A percentile compares a stretch with the other conserved stretches of the same genome.
Conservation (phyloP, 2,329 filamentous ascomycete species). For the Fusarium graminum region DNA sequence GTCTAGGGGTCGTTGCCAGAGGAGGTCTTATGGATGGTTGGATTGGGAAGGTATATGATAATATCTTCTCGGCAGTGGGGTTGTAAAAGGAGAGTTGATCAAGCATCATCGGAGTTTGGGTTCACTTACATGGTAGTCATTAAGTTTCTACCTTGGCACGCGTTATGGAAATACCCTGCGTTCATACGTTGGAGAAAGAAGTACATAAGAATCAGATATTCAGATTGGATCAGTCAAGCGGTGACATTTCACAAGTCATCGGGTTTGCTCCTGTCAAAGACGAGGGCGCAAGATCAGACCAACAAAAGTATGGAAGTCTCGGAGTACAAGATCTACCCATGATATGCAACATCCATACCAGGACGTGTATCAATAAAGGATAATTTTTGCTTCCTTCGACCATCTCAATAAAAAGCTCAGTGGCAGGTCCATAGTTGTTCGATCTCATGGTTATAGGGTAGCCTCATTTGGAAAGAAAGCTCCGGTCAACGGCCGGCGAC, state of each 20-base stretch:
- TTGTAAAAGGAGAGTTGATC: constrained; percentile 42
- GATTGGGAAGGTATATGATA: constrained; percentile 84
- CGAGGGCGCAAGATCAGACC: too few species aligned
- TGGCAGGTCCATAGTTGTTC: background rate
- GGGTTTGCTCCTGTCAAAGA: too few species aligned
- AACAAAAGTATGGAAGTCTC: background rate
- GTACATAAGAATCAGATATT: constrained; percentile 3
- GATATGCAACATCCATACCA: background rate
- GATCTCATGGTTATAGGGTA: constrained; percentile 37
- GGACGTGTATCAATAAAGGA: too few species aligned
- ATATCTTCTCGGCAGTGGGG: constrained; percentile 61
- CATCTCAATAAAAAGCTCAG: background rate
- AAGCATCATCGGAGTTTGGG: constrained; percentile 45
- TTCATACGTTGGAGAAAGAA: constrained; percentile 21
- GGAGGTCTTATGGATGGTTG: constrained; percentile 79
- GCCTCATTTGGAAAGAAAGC: background rate
- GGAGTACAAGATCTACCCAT: background rate
- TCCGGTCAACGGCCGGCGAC: constrained; percentile 18
- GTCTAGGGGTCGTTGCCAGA: constrained; percentile 80
- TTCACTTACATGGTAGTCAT: constrained; percentile 36
- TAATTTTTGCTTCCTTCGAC: background rate
- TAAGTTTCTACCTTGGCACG: constrained; percentile 34
- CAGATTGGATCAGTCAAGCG: background rate
- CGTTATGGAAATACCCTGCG: constrained; percentile 45
- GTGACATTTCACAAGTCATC: background rate